Evolutionary conservation across 306 rosid species (phyloP).

Genomic region (barrel medic (Medicago truncatula)): MtrunA17r5.0-ANR NC_053046.1:40953501-40954000

Average conservation of each 20-base stretch:
- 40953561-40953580: conserved; percentile 31
- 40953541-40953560: conserved; percentile 8
- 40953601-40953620: neutral
- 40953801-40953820: neutral
- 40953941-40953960: conserved; percentile 22
- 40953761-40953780: conserved; percentile 13
- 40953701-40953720: neutral
- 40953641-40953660: neutral
- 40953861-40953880: neutral
- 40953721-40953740: neutral
- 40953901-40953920: conserved; percentile 8
- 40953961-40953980: conserved; percentile 7
- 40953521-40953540: neutral
- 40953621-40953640: neutral
- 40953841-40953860: neutral
- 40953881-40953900: conserved; percentile 23
- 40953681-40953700: neutral
- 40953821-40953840: conserved; percentile 5
- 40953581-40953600: conserved; percentile 36
- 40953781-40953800: conserved; percentile 19
- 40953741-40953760: neutral
- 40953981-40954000: conserved; percentile 1
- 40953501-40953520: neutral
- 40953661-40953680: neutral
- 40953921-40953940: conserved; percentile 19